Conservation (phyloP, 305 asterid species). For the Plantago coronopus region DNA sequence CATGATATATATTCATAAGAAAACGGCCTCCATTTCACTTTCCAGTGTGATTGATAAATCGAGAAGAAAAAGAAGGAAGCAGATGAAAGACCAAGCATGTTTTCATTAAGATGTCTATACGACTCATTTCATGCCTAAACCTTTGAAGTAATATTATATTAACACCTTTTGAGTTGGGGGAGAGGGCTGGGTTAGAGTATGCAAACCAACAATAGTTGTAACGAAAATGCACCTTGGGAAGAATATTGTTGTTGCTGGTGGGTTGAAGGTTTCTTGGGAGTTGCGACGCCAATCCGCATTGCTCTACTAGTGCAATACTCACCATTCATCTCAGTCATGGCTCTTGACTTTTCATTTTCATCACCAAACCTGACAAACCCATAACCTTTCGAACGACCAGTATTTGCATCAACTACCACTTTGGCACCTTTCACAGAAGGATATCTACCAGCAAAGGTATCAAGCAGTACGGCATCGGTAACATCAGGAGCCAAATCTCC, state of each 20-base stretch:
- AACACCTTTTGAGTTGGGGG: background rate
- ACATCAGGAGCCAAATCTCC: conserved; percentile 96
- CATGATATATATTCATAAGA: too few species aligned
- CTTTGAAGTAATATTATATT: background rate
- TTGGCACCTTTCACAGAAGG: conserved; percentile 90
- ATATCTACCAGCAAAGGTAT: conserved; percentile 76
- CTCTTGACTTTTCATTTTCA: conserved; percentile 76
- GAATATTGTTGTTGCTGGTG: conserved; percentile 69
- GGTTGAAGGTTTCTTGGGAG: conserved; percentile 71
- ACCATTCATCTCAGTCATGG: conserved; percentile 96
- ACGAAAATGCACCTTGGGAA: conserved; percentile 61
- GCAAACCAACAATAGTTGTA: background rate
- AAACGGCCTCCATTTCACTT: too few species aligned
- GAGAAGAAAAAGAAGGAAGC: too few species aligned
- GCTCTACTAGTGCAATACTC: conserved; percentile 81
- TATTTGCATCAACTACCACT: conserved; percentile 85
- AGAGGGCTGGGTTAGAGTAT: background rate
- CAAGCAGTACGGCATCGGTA: conserved; percentile 77
- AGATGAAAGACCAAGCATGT: too few species aligned
- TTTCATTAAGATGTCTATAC: too few species aligned
- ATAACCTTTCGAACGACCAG: conserved; percentile 90
- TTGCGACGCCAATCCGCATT: conserved; percentile 88
- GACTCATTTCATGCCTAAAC: too few species aligned
- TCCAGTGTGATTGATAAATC: too few species aligned
- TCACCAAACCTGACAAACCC: conserved; percentile 96